A percentile compares a stretch with the other conserved stretches of the same genome.
Evolutionary conservation across 2,329 filamentous ascomycete species (phyloP).

Genomic region (Pseudogymnoascus sp.): DNA sequence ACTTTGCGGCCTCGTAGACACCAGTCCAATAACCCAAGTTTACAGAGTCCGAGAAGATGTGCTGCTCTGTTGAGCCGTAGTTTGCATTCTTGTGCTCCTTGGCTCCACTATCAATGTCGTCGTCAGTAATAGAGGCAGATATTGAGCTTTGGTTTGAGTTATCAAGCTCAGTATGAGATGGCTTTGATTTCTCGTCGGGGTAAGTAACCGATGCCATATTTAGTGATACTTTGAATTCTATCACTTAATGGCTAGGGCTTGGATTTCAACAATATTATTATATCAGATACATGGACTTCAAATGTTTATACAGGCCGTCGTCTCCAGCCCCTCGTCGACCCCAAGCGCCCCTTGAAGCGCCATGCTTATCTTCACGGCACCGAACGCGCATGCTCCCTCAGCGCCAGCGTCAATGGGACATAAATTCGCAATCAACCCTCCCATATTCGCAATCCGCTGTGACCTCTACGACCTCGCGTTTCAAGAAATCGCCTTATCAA

Average conservation of each 20-base stretch:
- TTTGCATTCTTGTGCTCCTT: slow-evolving; percentile 6
- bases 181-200: not conserved
- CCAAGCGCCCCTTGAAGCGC: not conserved
- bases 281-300: slow-evolving; percentile 1
- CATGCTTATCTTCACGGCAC: not conserved
- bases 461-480: not conserved
- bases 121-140: slow-evolving; percentile 1
- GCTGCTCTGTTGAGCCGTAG: not conserved
- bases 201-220: not conserved
- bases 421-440: not conserved
- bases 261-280: not conserved
- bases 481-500: not conserved
- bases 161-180: not conserved
- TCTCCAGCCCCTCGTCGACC: not conserved
- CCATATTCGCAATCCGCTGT: not conserved
- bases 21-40: slow-evolving; percentile 12
- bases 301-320: not conserved
- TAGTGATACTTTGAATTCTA: not conserved
- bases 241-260: not conserved
- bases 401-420: not conserved
- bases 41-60: not conserved
- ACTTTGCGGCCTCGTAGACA: slow-evolving; percentile 15
- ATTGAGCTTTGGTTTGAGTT: not conserved
- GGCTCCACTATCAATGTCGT: not conserved
- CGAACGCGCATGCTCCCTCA: not conserved